phyloP scores from a whole-genome alignment of 352 stramenopile species.

The Pythium insidiosum region DNA sequence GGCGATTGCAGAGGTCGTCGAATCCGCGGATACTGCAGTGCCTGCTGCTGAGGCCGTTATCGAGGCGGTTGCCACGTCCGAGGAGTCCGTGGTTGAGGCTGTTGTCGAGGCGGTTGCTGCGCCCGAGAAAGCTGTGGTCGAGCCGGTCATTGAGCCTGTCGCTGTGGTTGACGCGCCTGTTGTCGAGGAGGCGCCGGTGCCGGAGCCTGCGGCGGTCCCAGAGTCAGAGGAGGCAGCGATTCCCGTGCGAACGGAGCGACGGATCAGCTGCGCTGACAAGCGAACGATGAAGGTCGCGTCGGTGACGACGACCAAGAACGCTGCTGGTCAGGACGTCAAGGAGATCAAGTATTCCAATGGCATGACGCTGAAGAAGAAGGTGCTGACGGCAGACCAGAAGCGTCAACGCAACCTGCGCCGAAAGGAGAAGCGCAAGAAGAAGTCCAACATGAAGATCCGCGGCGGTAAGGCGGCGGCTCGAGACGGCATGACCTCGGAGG shows the following conservation, averaged over 20 bases:
- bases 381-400: constrained; percentile 51
- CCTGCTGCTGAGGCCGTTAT: constrained; percentile 6
- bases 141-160: not conserved
- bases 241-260: not conserved
- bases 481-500: constrained; percentile 19
- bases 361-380: constrained; percentile 17
- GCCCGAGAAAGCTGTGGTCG: not conserved
- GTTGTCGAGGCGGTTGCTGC: constrained; percentile 1
- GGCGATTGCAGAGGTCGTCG: not conserved
- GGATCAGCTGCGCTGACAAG: constrained; percentile 1
- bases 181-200: constrained; percentile 2
- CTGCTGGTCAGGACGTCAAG: not conserved
- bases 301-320: constrained; percentile 2
- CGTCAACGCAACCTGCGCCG: constrained; percentile 56
- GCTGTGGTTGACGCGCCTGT: not conserved
- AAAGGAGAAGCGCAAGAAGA: constrained; percentile 77
- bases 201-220: not conserved
- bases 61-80: constrained; percentile 8
- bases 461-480: constrained; percentile 11
- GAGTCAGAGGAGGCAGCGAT: not conserved
- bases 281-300: no score
- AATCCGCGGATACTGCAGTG: not conserved
- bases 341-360: constrained; percentile 10
- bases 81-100: constrained; percentile 1
- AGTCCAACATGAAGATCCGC: constrained; percentile 36